Evolutionary conservation across 2,329 filamentous ascomycete species (phyloP), one percentile per base, ranked within the genome.

Genomic region (Orbilia brochopaga): DNA sequence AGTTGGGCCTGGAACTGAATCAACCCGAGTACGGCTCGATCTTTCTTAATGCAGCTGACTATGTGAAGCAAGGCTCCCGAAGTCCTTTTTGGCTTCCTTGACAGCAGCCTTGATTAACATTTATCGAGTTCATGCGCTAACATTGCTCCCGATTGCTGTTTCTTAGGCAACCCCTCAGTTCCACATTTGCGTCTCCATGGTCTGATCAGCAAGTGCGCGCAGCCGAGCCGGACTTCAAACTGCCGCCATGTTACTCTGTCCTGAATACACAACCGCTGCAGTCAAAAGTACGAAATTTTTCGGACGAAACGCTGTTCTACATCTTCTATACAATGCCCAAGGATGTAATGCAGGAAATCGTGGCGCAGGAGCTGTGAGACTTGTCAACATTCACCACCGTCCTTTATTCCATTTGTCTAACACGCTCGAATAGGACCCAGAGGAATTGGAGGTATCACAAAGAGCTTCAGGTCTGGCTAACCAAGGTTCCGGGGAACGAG

Each of bases 311-410:
- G 0, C 81, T 89, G 2, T 87, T 89, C 77, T 87, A 86, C 77
- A 87, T 89, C 69, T 89, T 89, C 81, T 89, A 88, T 79, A 86
- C 85, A 73, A 85, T 86, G 80, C 86, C 87, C 13, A 81, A 85
- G 67, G 86, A 88, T 76, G 83, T 88, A 62, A 82, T 86, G 78
- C 87, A 89, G 77, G 87, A 89, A 76, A 80, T 87, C 51, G 87
- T 86, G 4, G 87, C 87, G 6, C 82, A 84, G 65, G 87, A 89
- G 77, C 79, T 89, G 76, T 83, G 76, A 75, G 78, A 73, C 40
- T 27, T 35, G 21, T 32, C 35, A 27, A 27, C 7, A 11, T 10
- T 10, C 13, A 10, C 19, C 21, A 40, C 1, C 30, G 1, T 27
- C 8, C 19, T 35, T 19, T 11, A 13, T 42, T 44, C 58, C 35